These are phyloP conservation scores for Austroboletus olivaceoglutinosus DNA, from an alignment of 1,284 basidiomycete genomes.

Conservation along the genomic window DNA sequence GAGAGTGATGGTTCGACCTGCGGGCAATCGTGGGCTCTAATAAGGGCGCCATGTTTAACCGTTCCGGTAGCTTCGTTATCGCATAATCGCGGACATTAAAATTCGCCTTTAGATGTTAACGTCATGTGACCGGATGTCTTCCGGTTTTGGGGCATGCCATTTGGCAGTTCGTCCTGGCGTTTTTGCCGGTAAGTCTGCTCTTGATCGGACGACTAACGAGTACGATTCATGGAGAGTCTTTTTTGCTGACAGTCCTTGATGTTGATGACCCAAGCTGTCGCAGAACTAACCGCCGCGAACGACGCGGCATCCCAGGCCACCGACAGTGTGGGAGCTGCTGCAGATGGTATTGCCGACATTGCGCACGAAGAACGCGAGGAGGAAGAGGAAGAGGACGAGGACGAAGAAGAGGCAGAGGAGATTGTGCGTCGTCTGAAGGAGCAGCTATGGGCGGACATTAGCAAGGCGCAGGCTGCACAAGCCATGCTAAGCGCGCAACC, in stretches of 20 bases:
- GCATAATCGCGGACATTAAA: slow-evolving; percentile 23
- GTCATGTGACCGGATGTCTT: slow-evolving; percentile 20
- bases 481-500: slow-evolving; percentile 12
- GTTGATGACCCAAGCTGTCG: slow-evolving; percentile 14
- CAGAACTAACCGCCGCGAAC: slow-evolving; percentile 5
- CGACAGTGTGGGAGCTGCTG: slow-evolving; percentile 4
- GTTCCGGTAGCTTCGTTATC: slow-evolving; percentile 1
- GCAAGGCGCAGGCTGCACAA: slow-evolving; percentile 53
- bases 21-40: not conserved
- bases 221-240: slow-evolving; percentile 12
- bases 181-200: slow-evolving; percentile 12
- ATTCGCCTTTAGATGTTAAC: not conserved
- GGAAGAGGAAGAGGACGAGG: slow-evolving; percentile 56
- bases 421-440: slow-evolving; percentile 66
- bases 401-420: slow-evolving; percentile 69
- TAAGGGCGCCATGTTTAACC: not conserved
- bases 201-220: slow-evolving; percentile 4
- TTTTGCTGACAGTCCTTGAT: slow-evolving; percentile 3
- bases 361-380: slow-evolving; percentile 45
- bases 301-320: slow-evolving; percentile 2
- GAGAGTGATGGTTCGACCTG: not conserved
- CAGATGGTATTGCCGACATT: slow-evolving; percentile 36
- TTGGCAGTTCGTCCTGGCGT: not conserved
- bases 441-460: slow-evolving; percentile 71
- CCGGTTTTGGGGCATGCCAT: slow-evolving; percentile 4